phyloP scores from a whole-genome alignment of 805 yeast genomes.

The Citeromyces matritensis region DNA sequence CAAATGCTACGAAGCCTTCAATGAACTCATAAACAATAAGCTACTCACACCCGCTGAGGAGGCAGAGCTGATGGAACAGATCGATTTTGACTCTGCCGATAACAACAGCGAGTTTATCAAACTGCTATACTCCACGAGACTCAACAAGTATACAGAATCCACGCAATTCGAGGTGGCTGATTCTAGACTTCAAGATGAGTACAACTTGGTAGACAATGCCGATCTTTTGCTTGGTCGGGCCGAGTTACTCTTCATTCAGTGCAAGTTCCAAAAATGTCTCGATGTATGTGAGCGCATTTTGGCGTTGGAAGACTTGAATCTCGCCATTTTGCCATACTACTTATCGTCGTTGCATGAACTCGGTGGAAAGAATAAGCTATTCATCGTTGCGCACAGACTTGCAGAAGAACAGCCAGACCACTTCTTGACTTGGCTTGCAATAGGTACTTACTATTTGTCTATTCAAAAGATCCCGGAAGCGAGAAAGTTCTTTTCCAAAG shows the following conservation, averaged over 20 bases:
- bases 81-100: conserved; percentile 60
- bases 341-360: conserved; percentile 75
- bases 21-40: conserved; percentile 57
- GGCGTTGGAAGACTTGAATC: conserved; percentile 53
- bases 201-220: conserved; percentile 48
- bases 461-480: conserved; percentile 68
- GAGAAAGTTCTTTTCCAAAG: conserved; percentile 73
- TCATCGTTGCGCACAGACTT: conserved; percentile 66
- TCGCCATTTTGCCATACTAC: conserved; percentile 61
- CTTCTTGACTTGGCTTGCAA: conserved; percentile 83
- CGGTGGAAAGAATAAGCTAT: conserved; percentile 70
- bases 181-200: conserved; percentile 51
- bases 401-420: conserved; percentile 75
- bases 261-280: conserved; percentile 66
- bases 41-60: conserved; percentile 75
- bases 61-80: conserved; percentile 56
- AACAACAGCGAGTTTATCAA: conserved; percentile 73
- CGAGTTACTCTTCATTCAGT: conserved; percentile 56
- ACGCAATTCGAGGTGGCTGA: conserved; percentile 51
- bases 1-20: conserved; percentile 86
- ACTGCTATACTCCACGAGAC: conserved; percentile 57
- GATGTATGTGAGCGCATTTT: conserved; percentile 52
- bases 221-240: conserved; percentile 61
- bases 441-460: conserved; percentile 78
- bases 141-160: conserved; percentile 58